Percentiles rank a stretch among this genome's conserved stretches.
phyloP scores from a whole-genome alignment of 305 asterid genomes.

The Stenogyne calaminthoides region DNA sequence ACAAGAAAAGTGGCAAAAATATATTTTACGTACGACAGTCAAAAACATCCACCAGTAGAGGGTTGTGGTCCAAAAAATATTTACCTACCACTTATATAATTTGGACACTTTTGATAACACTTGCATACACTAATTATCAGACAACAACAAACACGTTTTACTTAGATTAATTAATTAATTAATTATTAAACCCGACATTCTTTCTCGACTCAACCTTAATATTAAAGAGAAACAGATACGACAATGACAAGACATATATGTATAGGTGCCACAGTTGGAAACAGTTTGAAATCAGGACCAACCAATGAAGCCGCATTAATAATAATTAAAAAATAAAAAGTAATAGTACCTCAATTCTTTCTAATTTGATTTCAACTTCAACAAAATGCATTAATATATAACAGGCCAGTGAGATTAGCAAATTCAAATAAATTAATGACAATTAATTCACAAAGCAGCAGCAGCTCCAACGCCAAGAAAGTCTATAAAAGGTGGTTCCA shows the following conservation, averaged over 20 bases:
- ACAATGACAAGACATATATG: constrained; percentile 5
- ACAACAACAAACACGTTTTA: too few relatives aligned
- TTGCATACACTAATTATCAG: too few relatives aligned
- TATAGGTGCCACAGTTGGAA: constrained; percentile 13
- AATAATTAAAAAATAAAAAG: too few relatives aligned
- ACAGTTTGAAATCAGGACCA: constrained; percentile 18
- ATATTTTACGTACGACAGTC: background rate
- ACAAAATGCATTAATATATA: background rate
- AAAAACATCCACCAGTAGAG: background rate
- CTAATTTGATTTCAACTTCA: background rate
- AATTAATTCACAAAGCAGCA: constrained; percentile 42
- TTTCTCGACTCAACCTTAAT: background rate
- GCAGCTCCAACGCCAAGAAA: constrained; percentile 88
- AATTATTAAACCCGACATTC: background rate
- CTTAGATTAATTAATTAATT: too few relatives aligned
- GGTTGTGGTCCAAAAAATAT: background rate
- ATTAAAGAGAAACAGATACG: background rate
- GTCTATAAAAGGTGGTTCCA: constrained; percentile 70
- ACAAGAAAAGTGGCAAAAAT: background rate
- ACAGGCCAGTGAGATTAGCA: too few relatives aligned
- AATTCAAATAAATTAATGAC: background rate
- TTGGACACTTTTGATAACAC: background rate
- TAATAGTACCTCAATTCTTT: background rate
- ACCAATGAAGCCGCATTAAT: background rate
- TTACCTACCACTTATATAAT: background rate